These are phyloP conservation scores for Leccinum uliginosum DNA, from an alignment of 768 basidiomycete genomes.

Conservation along the genomic window DNA sequence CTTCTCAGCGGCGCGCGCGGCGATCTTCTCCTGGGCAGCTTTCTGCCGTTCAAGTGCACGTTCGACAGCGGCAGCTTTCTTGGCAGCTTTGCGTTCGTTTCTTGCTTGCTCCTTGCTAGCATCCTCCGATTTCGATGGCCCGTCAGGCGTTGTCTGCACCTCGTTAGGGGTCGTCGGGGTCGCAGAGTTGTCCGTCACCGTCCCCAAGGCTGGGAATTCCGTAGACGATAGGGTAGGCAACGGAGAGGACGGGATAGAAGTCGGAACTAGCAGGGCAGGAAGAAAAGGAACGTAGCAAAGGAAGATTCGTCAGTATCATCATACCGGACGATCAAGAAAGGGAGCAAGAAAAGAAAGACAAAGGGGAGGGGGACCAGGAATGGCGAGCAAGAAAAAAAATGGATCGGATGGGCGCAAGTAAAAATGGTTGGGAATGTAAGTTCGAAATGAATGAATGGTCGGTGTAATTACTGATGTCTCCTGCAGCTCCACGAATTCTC, in stretches of 20 bases:
- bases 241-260: conserved; percentile 35
- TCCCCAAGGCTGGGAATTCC: conserved; percentile 70
- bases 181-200: conserved; percentile 12
- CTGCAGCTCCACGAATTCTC: conserved; percentile 27
- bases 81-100: conserved; percentile 58
- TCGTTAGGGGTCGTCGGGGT: conserved; percentile 15
- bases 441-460: conserved; percentile 11
- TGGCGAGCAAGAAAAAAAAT: conserved; percentile 11
- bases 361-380: conserved; percentile 37
- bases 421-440: conserved; percentile 4
- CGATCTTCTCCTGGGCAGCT: conserved; percentile 54
- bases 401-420: conserved; percentile 5
- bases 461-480: conserved; percentile 17
- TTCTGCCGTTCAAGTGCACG: conserved; percentile 60
- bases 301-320: conserved; percentile 39
- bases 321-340: conserved; percentile 41
- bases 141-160: conserved; percentile 17
- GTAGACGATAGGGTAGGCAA: conserved; percentile 53
- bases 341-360: conserved; percentile 34
- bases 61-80: conserved; percentile 58
- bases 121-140: conserved; percentile 29
- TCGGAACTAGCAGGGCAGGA: conserved; percentile 31
- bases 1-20: conserved; percentile 47
- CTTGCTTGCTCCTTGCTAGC: conserved; percentile 48
- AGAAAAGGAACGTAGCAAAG: conserved; percentile 19